Percentiles rank a stretch among this genome's conserved stretches.
phyloP scores from a whole-genome alignment of 805 yeast genomes.

The Ogataea kodamae region DNA sequence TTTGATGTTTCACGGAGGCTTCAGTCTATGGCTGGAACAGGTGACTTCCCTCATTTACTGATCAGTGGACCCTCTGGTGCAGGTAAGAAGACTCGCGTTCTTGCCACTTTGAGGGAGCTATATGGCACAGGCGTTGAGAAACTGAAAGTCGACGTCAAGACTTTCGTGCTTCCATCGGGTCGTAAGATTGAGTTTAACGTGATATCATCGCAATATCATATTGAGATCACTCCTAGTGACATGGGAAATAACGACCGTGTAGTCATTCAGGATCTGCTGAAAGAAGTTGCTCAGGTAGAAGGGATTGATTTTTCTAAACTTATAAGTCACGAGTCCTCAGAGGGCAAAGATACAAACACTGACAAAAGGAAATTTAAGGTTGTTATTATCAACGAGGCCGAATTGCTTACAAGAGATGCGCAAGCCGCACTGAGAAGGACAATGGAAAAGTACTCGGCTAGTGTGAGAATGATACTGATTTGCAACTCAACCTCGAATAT shows the following conservation, averaged over 20 bases:
- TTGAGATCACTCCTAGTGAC: conserved; percentile 95
- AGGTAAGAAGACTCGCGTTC: conserved; percentile 92
- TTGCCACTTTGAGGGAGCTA: conserved; percentile 72
- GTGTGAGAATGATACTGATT: conserved; percentile 76
- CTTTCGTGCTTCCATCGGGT: conserved; percentile 67
- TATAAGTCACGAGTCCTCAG: conserved; percentile 38
- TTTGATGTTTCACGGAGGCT: conserved; percentile 59
- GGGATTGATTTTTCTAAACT: conserved; percentile 76
- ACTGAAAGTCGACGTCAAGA: conserved; percentile 85
- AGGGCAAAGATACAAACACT: conserved; percentile 11
- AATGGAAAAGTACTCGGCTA: conserved; percentile 90
- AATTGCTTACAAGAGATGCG: conserved; percentile 84
- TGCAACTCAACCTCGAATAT: conserved; percentile 90
- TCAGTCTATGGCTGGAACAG: conserved; percentile 47
- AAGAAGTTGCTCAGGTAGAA: conserved; percentile 92
- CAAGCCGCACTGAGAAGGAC: conserved; percentile 95
- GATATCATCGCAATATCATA: conserved; percentile 84
- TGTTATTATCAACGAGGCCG: conserved; percentile 89
- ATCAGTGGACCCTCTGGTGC: conserved; percentile 96
- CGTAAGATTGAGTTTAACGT: conserved; percentile 87
- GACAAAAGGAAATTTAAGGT: conserved; percentile 61
- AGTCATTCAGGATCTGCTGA: conserved; percentile 88
- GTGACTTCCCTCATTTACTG: conserved; percentile 89
- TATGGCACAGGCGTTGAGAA: conserved; percentile 82
- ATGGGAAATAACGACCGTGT: conserved; percentile 95